phyloP scores from a whole-genome alignment of 805 yeast genomes.

The Barnettozyma sp. region DNA sequence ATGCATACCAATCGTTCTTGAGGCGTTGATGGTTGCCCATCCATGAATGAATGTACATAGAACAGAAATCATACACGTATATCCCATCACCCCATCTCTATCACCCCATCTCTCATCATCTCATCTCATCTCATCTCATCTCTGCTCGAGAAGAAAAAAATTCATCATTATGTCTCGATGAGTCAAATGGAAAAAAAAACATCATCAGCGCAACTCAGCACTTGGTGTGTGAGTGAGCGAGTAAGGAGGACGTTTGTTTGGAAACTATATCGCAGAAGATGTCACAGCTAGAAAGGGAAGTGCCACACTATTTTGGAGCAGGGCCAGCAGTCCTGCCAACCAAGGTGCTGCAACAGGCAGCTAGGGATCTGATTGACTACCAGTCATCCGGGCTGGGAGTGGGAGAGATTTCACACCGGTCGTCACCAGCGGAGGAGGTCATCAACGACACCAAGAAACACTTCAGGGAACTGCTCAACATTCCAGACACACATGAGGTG shows the following conservation, averaged over 20 bases:
- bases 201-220: too few species aligned
- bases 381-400: slow-evolving; percentile 71
- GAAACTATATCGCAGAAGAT: slow-evolving; percentile 8
- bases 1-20: slow-evolving; percentile 84
- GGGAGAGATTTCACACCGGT: slow-evolving; percentile 96
- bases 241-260: too few species aligned
- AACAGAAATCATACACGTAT: too few species aligned
- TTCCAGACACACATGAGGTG: slow-evolving; percentile 92
- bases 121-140: too few species aligned
- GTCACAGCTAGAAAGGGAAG: slow-evolving; percentile 48
- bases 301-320: slow-evolving; percentile 90
- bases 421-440: slow-evolving; percentile 70
- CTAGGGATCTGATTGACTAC: slow-evolving; percentile 70
- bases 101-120: too few species aligned
- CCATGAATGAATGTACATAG: too few species aligned
- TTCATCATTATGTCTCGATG: too few species aligned
- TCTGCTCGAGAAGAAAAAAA: too few species aligned
- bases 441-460: slow-evolving; percentile 70
- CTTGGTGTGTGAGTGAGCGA: too few species aligned
- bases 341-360: slow-evolving; percentile 78
- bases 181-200: not conserved
- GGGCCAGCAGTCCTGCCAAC: slow-evolving; percentile 95
- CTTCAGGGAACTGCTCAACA: slow-evolving; percentile 53
- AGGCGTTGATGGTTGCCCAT: too few species aligned
- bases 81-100: too few species aligned